These are phyloP conservation scores for Pichia phayaonensis DNA, from an alignment of 805 yeast genomes.

Conservation along the genomic window DNA sequence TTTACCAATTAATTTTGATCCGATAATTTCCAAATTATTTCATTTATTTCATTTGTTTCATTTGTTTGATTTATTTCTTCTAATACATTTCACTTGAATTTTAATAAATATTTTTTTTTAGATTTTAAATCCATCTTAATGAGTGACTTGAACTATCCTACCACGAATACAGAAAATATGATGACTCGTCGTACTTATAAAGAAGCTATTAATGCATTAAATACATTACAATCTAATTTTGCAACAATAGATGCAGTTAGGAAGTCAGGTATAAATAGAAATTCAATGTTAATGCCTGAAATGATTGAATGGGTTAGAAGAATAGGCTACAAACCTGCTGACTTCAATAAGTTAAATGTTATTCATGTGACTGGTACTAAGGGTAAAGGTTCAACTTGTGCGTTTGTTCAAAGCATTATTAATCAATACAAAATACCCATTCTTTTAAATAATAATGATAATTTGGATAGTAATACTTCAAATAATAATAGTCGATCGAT, in stretches of 20 bases:
- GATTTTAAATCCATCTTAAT: neutral
- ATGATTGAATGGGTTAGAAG: conserved; percentile 76
- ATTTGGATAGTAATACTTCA: neutral
- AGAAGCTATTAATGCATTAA: conserved; percentile 81
- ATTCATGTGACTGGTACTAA: conserved; percentile 96
- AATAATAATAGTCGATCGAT: conserved; percentile 3
- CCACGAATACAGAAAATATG: conserved; percentile 12
- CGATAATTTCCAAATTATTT: neutral
- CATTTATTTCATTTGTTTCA: neutral
- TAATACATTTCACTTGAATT: neutral
- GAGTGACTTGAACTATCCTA: neutral
- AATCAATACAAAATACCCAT: conserved; percentile 42
- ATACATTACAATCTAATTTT: conserved; percentile 84
- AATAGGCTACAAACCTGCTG: conserved; percentile 57
- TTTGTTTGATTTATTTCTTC: neutral
- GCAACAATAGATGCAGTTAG: conserved; percentile 81
- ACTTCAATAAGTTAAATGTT: conserved; percentile 66
- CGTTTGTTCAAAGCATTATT: conserved; percentile 79
- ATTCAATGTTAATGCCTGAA: conserved; percentile 69
- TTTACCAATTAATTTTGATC: neutral
- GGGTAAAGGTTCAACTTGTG: conserved; percentile 98
- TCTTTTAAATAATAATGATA: neutral
- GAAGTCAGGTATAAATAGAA: conserved; percentile 54
- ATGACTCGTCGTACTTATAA: conserved; percentile 25
- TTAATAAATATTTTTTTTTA: neutral